Evolutionary conservation across 2,329 filamentous ascomycete genomes (phyloP).

Genomic region (Fusarium sororula): DNA sequence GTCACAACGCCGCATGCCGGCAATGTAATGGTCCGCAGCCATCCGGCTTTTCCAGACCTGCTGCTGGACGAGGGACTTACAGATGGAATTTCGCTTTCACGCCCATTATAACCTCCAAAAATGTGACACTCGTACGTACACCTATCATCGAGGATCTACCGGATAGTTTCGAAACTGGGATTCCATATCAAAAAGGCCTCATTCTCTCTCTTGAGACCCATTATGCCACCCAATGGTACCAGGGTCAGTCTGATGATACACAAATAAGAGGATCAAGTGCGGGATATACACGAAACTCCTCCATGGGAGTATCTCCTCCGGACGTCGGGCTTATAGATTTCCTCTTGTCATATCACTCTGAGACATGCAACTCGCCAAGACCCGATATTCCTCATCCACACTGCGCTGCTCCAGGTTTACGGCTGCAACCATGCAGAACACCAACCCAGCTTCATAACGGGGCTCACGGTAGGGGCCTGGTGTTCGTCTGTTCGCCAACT

Average conservation of each 20-base stretch:
- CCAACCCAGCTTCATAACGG: slow-evolving; percentile 15
- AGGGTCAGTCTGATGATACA: slow-evolving; percentile 22
- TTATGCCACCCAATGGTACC: slow-evolving; percentile 16
- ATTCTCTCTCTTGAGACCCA: neutral
- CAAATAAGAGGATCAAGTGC: slow-evolving; percentile 23
- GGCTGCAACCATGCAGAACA: slow-evolving; percentile 34
- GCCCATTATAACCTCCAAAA: slow-evolving; percentile 1
- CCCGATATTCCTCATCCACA: slow-evolving; percentile 28
- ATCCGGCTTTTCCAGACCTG: neutral
- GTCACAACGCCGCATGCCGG: slow-evolving; percentile 10
- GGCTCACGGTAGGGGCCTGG: slow-evolving; percentile 5
- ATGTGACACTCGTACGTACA: neutral
- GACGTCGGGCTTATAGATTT: neutral
- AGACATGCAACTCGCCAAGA: slow-evolving; percentile 29
- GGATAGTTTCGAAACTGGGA: neutral
- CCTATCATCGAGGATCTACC: neutral
- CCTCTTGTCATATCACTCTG: slow-evolving; percentile 30
- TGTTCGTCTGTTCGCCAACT: slow-evolving; percentile 6
- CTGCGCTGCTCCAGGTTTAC: slow-evolving; percentile 30
- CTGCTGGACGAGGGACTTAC: neutral
- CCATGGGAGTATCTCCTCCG: slow-evolving; percentile 15
- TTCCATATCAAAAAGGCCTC: slow-evolving; percentile 8
- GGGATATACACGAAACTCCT: slow-evolving; percentile 24
- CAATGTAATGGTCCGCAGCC: neutral
- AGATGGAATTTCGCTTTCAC: slow-evolving; percentile 2